These are phyloP conservation scores for Ajuga chamaepitys DNA, from an alignment of 257 asterid species.

Conservation along the genomic window DNA sequence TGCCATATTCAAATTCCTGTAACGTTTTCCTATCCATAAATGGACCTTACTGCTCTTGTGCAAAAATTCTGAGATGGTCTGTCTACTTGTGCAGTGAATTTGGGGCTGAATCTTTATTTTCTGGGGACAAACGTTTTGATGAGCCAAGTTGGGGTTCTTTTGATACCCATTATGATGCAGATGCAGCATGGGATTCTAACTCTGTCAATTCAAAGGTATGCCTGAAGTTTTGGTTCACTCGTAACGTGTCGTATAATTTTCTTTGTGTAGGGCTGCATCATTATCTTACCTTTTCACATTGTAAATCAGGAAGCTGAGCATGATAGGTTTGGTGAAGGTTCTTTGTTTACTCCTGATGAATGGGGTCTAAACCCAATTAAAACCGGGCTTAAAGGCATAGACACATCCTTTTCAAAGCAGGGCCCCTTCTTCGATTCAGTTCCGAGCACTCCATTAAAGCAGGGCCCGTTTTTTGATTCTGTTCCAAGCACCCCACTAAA, in stretches of 20 bases:
- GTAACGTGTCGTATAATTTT: not conserved
- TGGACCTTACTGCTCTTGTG: not conserved
- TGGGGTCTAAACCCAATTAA: slow-evolving; percentile 80
- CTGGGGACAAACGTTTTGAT: slow-evolving; percentile 54
- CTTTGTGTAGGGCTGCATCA: not conserved
- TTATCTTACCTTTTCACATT: slow-evolving; percentile 6
- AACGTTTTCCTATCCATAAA: not conserved
- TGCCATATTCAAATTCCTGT: not conserved
- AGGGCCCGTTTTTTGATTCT: slow-evolving; percentile 19
- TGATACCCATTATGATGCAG: slow-evolving; percentile 63
- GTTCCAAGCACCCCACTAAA: slow-evolving; percentile 26
- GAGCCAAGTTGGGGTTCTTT: slow-evolving; percentile 76
- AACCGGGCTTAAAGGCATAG: slow-evolving; percentile 44
- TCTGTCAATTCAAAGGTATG: slow-evolving; percentile 51
- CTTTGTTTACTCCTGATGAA: slow-evolving; percentile 56
- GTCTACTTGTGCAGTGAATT: slow-evolving; percentile 51
- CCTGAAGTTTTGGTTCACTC: not conserved
- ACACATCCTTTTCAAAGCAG: slow-evolving; percentile 27
- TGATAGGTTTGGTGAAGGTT: slow-evolving; percentile 36
- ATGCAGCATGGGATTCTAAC: slow-evolving; percentile 53
- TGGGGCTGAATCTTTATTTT: slow-evolving; percentile 39
- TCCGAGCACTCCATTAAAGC: slow-evolving; percentile 37
- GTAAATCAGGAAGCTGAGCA: slow-evolving; percentile 46
- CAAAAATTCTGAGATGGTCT: not conserved
- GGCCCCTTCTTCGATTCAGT: slow-evolving; percentile 45